Evolutionary conservation across 345 rosid genomes (phyloP).

Genomic region (Ceriops tagal): DNA sequence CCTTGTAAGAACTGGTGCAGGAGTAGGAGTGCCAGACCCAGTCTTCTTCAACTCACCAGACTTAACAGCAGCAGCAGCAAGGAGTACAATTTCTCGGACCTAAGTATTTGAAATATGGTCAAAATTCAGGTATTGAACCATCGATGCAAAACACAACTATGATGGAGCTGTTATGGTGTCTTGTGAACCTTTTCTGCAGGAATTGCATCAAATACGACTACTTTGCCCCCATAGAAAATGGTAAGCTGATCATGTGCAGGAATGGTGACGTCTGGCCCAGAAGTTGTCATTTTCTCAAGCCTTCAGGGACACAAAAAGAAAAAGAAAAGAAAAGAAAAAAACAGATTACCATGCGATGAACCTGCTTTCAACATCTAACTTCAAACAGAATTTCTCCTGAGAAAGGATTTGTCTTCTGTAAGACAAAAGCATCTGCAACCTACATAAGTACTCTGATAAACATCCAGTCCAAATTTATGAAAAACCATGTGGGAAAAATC

Average conservation of each 20-base stretch:
- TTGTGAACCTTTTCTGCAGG: slow-evolving; percentile 60
- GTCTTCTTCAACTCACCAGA: slow-evolving; percentile 45
- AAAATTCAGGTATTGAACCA: neutral
- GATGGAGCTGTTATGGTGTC: too few species aligned
- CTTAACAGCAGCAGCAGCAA: slow-evolving; percentile 56
- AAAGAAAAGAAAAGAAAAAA: neutral
- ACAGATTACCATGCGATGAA: neutral
- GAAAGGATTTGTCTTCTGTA: too few species aligned
- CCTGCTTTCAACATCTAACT: too few species aligned
- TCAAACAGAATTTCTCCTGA: too few species aligned
- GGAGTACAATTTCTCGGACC: slow-evolving; percentile 67
- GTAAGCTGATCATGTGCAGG: slow-evolving; percentile 61
- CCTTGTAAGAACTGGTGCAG: slow-evolving; percentile 63
- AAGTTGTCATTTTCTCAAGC: slow-evolving; percentile 22
- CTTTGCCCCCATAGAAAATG: slow-evolving; percentile 72
- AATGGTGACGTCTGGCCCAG: slow-evolving; percentile 31
- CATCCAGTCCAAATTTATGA: too few species aligned
- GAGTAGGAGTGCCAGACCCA: slow-evolving; percentile 31
- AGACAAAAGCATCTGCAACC: too few species aligned
- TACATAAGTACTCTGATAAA: too few species aligned
- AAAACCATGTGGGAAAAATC: too few species aligned
- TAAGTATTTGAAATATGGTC: slow-evolving; percentile 19
- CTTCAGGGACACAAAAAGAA: slow-evolving; percentile 23
- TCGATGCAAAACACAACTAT: neutral
- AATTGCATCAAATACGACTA: slow-evolving; percentile 61